Evolutionary conservation across 1,139 yeast genomes (phyloP), one percentile per base, ranked within the genome.

Genomic region (Debaryomyces fabryi): DNA sequence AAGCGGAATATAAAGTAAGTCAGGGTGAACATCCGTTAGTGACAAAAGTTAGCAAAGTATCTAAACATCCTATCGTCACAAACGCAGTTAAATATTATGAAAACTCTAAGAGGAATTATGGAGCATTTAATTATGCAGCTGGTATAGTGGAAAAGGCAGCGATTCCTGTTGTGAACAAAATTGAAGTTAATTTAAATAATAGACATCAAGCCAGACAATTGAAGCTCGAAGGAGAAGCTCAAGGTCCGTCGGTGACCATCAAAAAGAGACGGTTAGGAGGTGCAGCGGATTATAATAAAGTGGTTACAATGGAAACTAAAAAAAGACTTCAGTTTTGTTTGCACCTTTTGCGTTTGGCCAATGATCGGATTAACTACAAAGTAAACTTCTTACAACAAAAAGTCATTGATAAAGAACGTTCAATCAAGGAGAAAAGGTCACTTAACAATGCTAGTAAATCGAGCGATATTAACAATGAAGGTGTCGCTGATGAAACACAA

Each of bases 301-400:
- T 61, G 41, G 68, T 82, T 59, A 77, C 86, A 1, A 74, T 77
- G 45, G 96, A 88, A 58, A 84, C 91, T 3, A 82, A 85, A 53
- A 83, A 83, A 56, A 77, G 90, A 52, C 66, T 89, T 45, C 82
- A 88, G 44, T 85, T 89, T 49, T 85, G 95, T 57, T 72, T 89
- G 48, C 89, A 86, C 52, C 71, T 90, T 52, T 72, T 89, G 50
- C 82, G 86, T 60, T 74, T 88, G 42, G 96, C 96, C 7, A 89
- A 87, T 60, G 85, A 82, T 52, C 86, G 85, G 52, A 77, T 89
- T 25, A 82, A 83, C 34, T 67, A 77, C 37, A 86, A 86, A 59
- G 86, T 88, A n/a, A 69, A 69, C 47, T 78, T 75, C 48, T 72
- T 88, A 44, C 92, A 87, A 59, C 65, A 63, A 33, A 67, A 65